Evolutionary conservation across 2,329 filamentous ascomycete species (phyloP), one percentile per base, ranked within the genome.

Genomic region (Fusarium palustre): DNA sequence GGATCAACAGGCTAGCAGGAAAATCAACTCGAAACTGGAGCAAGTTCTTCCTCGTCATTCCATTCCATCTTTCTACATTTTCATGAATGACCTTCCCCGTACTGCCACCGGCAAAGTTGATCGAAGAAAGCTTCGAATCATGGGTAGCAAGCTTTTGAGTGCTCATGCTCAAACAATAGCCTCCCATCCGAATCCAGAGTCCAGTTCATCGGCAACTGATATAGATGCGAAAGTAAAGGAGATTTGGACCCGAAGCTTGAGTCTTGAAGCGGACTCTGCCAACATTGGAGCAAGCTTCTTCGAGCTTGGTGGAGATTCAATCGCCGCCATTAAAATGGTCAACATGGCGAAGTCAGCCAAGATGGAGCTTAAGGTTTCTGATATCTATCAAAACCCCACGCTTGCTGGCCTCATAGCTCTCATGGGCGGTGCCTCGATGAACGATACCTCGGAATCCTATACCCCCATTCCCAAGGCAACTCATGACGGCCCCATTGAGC

Each of bases 311-410:
- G 61, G 58, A 2, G 13, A 64, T 1, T 64, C 61, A 6, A 63
- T 64, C 50, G 47, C 43, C 1, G 61, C 61, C 0, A 64, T 64
- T 22, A 64, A 64, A 11, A 47, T 64, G 38, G 49, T 62, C 5
- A 62, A 64, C 33, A 49, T 55, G 60, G 60, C 59, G 1, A 28
- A 41, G 12, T 64, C 52, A 7, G 18, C 31, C 1, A 42, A 47
- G 0, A 50, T 50, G 5, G 39, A 57, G 18, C 41, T 64, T 2
- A 63, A 52, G 4, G 61, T 64, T 5, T 57, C 46, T 2, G 61
- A 64, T 7, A 52, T 64, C 3, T 57, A 52, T 2, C 45, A 57
- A 9, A 50, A 63, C 16, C 61, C 61, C 0, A 64, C 46, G 0
- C 46, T 57, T 3, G n/a, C n/a, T n/a, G n/a, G n/a, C n/a, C n/a